Conservation (phyloP, 345 rosid genomes). For the Corchorus capsularis region DNA sequence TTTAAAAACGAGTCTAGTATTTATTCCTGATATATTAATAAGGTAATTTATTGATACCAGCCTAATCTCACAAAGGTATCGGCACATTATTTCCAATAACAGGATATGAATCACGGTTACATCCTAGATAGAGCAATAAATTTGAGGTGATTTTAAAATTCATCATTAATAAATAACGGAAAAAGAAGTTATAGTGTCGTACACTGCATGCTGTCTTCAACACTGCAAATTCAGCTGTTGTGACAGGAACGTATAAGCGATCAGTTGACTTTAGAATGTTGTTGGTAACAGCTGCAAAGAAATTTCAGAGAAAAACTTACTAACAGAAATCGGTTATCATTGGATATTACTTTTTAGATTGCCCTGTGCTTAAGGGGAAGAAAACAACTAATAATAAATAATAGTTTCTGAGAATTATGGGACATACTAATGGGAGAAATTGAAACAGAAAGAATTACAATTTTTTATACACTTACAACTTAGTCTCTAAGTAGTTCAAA, state of each 20-base stretch:
- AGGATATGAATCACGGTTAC: not conserved
- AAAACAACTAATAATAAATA: not conserved
- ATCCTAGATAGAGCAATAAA: not conserved
- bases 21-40: not conserved
- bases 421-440: not conserved
- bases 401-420: not conserved
- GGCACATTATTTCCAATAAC: not conserved
- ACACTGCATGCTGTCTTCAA: conserved; percentile 89
- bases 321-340: not conserved
- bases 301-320: not conserved
- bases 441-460: not conserved
- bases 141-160: not conserved
- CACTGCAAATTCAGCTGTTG: conserved; percentile 82
- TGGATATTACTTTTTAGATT: not conserved
- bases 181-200: conserved; percentile 31
- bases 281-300: conserved; percentile 70
- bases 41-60: not conserved
- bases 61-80: not conserved
- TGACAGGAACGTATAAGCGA: conserved; percentile 63
- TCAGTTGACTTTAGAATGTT: conserved; percentile 63
- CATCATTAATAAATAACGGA: not conserved
- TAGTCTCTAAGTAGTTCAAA: conserved; percentile 6
- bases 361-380: not conserved
- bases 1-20: not conserved
- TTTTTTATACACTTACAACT: conserved; percentile 5